These are phyloP conservation scores for Calcarisporium arbuscula DNA, from an alignment of 2,329 filamentous ascomycete genomes.

Conservation along the genomic window DNA sequence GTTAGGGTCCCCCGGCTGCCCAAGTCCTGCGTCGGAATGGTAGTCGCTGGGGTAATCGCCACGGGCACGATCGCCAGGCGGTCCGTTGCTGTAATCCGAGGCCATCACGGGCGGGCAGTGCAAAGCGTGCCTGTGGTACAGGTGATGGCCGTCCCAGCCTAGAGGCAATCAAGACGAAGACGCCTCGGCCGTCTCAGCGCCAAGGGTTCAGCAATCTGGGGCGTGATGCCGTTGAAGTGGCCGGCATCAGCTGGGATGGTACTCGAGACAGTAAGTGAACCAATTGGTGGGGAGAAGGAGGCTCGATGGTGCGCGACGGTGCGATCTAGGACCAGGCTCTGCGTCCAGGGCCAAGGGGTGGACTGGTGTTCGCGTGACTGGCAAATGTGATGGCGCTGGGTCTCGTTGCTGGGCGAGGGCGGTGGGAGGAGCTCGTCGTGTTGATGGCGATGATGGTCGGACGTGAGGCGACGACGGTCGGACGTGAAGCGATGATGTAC, in stretches of 20 bases:
- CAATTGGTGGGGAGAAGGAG: conserved; percentile 20
- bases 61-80: conserved; percentile 30
- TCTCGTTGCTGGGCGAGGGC: conserved; percentile 1
- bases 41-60: conserved; percentile 21
- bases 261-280: conserved; percentile 12
- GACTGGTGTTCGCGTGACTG: conserved; percentile 22
- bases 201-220: conserved; percentile 24
- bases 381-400: conserved; percentile 11
- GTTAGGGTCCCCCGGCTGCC: conserved; percentile 24
- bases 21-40: conserved; percentile 21
- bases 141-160: conserved; percentile 17
- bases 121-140: conserved; percentile 12
- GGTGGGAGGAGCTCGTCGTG: conserved; percentile 15
- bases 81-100: conserved; percentile 39
- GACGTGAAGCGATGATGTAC: conserved; percentile 4
- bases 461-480: not conserved
- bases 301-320: not conserved
- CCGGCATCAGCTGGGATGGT: conserved; percentile 29
- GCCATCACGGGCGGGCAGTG: conserved; percentile 32
- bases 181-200: conserved; percentile 21
- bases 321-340: conserved; percentile 9
- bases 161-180: conserved; percentile 15
- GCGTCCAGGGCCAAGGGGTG: conserved; percentile 12
- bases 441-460: conserved; percentile 4
- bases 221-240: conserved; percentile 23